Evolutionary conservation across 352 stramenopile species (phyloP).

Genomic region (Blastocystis sp.): DNA sequence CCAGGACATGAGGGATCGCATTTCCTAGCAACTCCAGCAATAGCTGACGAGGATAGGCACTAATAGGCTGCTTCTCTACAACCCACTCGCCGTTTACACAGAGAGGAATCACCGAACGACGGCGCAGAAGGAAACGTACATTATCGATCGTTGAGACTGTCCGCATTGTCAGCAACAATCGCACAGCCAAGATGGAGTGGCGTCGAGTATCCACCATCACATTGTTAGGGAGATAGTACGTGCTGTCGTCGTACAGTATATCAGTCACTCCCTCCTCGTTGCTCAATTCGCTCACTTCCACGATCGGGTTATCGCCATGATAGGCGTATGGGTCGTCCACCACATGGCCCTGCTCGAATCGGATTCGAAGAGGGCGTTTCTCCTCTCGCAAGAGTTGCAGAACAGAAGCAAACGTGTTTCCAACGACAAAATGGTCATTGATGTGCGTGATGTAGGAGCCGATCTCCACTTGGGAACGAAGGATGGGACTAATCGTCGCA

Average conservation of each 20-base stretch:
- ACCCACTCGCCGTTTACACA: background rate
- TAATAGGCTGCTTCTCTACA: background rate
- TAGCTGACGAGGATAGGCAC: background rate
- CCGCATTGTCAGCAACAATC: background rate
- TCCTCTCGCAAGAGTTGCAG: conserved; percentile 7
- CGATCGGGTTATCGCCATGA: background rate
- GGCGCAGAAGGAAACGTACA: conserved; percentile 31
- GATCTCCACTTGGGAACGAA: background rate
- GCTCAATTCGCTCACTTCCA: background rate
- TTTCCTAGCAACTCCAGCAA: background rate
- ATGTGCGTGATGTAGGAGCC: conserved; percentile 27
- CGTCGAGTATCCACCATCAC: background rate
- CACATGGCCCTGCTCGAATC: background rate
- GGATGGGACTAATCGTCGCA: background rate
- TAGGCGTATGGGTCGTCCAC: conserved; percentile 23
- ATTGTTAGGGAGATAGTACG: background rate
- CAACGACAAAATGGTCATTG: conserved; percentile 34
- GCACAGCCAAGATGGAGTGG: background rate
- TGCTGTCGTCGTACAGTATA: background rate
- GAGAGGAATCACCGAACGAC: background rate
- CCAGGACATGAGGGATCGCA: background rate
- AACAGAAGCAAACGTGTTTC: conserved; percentile 31
- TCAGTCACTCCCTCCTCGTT: background rate
- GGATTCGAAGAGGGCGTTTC: background rate
- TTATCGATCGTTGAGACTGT: background rate